A percentile compares a stretch with the other conserved stretches of the same genome.
Conservation (phyloP, 2,329 filamentous ascomycete genomes). For the Colletotrichum neosansevieriae region DNA sequence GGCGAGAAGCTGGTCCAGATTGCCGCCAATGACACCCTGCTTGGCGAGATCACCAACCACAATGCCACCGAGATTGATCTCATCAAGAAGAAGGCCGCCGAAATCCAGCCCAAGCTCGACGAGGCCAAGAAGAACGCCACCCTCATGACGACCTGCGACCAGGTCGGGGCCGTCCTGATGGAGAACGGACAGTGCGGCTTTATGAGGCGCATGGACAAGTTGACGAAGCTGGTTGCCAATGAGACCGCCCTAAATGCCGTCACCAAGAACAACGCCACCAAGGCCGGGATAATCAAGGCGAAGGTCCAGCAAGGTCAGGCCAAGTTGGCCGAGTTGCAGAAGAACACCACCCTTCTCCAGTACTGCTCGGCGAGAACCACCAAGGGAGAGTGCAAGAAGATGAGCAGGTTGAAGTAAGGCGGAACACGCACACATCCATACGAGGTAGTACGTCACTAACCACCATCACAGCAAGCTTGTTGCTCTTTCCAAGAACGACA, state of each 20-base stretch:
- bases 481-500: conserved; percentile 41
- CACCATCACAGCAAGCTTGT: conserved; percentile 25
- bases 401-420: conserved; percentile 30
- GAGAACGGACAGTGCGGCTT: conserved; percentile 46
- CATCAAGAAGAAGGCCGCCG: conserved; percentile 53
- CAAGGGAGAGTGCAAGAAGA: conserved; percentile 33
- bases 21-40: conserved; percentile 51
- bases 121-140: conserved; percentile 50
- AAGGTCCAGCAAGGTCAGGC: conserved; percentile 40
- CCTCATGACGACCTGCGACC: conserved; percentile 49
- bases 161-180: conserved; percentile 48
- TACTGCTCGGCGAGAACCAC: conserved; percentile 32
- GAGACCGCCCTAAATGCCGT: conserved; percentile 41
- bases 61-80: conserved; percentile 52
- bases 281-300: conserved; percentile 45
- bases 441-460: conserved; percentile 4
- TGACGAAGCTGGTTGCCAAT: conserved; percentile 45
- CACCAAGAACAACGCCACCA: conserved; percentile 48
- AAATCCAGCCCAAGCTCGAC: conserved; percentile 48
- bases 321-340: conserved; percentile 36
- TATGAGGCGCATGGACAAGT: conserved; percentile 46
- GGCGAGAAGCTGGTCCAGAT: conserved; percentile 48
- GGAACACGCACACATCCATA: too few species aligned
- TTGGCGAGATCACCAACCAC: conserved; percentile 49
- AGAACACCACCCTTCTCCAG: conserved; percentile 31